phyloP scores from a whole-genome alignment of 164 flowering plant species.

The Litsea cubeba region DNA sequence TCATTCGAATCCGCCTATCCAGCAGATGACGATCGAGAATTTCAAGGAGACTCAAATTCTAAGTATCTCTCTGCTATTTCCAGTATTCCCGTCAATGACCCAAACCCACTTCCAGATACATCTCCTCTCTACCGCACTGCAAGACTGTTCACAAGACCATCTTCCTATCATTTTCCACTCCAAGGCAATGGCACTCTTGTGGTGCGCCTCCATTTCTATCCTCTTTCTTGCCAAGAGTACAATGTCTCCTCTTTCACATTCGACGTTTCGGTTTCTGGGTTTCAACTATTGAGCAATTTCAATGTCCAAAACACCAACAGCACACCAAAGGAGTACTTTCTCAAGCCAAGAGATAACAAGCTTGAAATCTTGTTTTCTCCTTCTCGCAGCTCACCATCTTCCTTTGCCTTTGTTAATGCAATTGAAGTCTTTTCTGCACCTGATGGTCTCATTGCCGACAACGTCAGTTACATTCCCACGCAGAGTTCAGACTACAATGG shows the following conservation, averaged over 20 bases:
- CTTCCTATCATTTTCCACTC: slow-evolving; percentile 12
- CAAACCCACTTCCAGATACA: slow-evolving; percentile 1
- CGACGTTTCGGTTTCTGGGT: slow-evolving; percentile 49
- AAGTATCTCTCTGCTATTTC: not conserved
- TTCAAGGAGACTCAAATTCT: not conserved
- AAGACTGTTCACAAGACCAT: slow-evolving; percentile 5
- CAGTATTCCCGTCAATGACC: not conserved
- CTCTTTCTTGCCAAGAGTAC: slow-evolving; percentile 25
- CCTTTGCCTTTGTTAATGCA: slow-evolving; percentile 70
- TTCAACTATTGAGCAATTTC: slow-evolving; percentile 17
- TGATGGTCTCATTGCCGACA: slow-evolving; percentile 41
- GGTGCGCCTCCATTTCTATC: slow-evolving; percentile 76
- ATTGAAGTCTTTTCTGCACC: slow-evolving; percentile 83
- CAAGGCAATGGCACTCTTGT: slow-evolving; percentile 43
- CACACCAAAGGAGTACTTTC: slow-evolving; percentile 9
- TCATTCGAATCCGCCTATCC: slow-evolving; percentile 34
- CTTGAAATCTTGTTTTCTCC: slow-evolving; percentile 56
- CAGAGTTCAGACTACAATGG: slow-evolving; percentile 21
- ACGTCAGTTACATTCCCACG: slow-evolving; percentile 18
- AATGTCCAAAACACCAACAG: not conserved
- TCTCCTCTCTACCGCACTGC: slow-evolving; percentile 13
- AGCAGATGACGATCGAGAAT: slow-evolving; percentile 17
- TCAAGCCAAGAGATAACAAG: not conserved
- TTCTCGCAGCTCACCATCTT: slow-evolving; percentile 27
- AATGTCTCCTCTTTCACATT: slow-evolving; percentile 35